phyloP scores from a whole-genome alignment of 1,284 basidiomycete genomes.

The Cutaneotrichosporon spelunceum region DNA sequence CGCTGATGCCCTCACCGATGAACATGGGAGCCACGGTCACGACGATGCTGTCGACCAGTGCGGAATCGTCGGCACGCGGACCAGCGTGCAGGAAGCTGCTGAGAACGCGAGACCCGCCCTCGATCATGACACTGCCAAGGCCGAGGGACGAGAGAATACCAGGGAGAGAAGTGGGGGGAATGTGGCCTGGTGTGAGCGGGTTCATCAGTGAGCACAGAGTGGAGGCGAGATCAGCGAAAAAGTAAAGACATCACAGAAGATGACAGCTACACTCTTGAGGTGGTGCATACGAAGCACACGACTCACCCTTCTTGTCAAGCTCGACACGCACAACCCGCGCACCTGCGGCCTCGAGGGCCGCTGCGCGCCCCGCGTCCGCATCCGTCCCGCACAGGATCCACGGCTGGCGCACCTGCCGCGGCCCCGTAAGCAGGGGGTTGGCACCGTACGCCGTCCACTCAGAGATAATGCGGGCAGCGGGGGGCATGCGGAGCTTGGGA shows the following conservation, averaged over 20 bases:
- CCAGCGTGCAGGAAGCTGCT: slow-evolving; percentile 62
- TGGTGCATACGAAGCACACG: slow-evolving; percentile 28
- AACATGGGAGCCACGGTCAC: slow-evolving; percentile 78
- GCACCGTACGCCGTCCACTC: slow-evolving; percentile 18
- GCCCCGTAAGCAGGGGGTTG: slow-evolving; percentile 23
- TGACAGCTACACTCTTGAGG: too few relatives aligned
- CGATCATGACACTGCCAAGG: slow-evolving; percentile 82
- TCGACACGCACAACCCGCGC: slow-evolving; percentile 45
- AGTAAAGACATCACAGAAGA: too few relatives aligned
- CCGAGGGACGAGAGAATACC: slow-evolving; percentile 57
- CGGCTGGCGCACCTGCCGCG: slow-evolving; percentile 65
- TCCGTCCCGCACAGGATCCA: slow-evolving; percentile 62
- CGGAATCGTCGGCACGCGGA: slow-evolving; percentile 40
- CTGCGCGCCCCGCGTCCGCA: slow-evolving; percentile 27
- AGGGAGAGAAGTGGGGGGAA: slow-evolving; percentile 60
- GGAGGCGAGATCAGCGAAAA: too few relatives aligned
- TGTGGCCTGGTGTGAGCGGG: slow-evolving; percentile 46
- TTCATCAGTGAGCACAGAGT: neutral
- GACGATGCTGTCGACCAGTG: slow-evolving; percentile 66
- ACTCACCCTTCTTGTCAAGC: slow-evolving; percentile 53
- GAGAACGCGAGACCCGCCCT: slow-evolving; percentile 85
- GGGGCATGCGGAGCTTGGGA: slow-evolving; percentile 63
- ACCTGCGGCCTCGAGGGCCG: slow-evolving; percentile 46
- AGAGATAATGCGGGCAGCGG: slow-evolving; percentile 67
- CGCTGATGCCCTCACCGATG: slow-evolving; percentile 69